Evolutionary conservation across 495 filamentous ascomycete species (phyloP).

Genomic region (Aspergillus cristatus): DNA sequence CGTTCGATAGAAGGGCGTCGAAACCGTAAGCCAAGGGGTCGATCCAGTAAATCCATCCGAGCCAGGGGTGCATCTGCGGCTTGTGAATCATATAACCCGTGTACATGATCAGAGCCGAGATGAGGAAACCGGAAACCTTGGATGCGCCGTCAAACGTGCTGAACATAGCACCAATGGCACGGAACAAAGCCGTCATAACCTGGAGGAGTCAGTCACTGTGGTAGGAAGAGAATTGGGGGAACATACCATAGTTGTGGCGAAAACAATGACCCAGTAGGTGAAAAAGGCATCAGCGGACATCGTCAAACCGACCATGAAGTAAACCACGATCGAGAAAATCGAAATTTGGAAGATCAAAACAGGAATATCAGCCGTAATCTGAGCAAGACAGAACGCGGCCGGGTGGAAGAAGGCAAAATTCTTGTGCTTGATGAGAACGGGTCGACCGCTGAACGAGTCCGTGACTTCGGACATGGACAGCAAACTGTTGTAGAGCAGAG

Average conservation of each 20-base stretch:
- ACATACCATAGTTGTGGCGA: slow-evolving; percentile 23
- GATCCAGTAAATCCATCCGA: slow-evolving; percentile 64
- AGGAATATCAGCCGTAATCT: slow-evolving; percentile 61
- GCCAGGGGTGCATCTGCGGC: slow-evolving; percentile 63
- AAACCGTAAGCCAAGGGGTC: slow-evolving; percentile 68
- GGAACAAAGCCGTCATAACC: slow-evolving; percentile 44
- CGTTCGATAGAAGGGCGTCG: slow-evolving; percentile 56
- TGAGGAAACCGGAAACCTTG: slow-evolving; percentile 43
- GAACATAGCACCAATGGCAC: slow-evolving; percentile 42
- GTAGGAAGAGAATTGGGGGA: background rate
- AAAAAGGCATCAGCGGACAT: slow-evolving; percentile 42
- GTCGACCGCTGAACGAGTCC: slow-evolving; percentile 57
- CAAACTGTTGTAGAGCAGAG: slow-evolving; percentile 64
- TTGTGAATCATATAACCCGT: slow-evolving; percentile 53
- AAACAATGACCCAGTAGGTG: slow-evolving; percentile 40
- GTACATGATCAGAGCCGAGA: slow-evolving; percentile 48
- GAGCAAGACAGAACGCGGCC: slow-evolving; percentile 60
- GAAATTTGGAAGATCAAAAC: slow-evolving; percentile 54
- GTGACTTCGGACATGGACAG: slow-evolving; percentile 65
- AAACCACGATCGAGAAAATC: slow-evolving; percentile 60
- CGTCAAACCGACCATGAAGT: slow-evolving; percentile 58
- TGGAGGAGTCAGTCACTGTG: slow-evolving; percentile 10
- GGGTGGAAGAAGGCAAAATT: slow-evolving; percentile 68
- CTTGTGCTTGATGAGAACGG: slow-evolving; percentile 68
- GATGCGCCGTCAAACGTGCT: slow-evolving; percentile 44